phyloP scores from a whole-genome alignment of 208 protist species.

The Trypanosoma melophagium region DNA sequence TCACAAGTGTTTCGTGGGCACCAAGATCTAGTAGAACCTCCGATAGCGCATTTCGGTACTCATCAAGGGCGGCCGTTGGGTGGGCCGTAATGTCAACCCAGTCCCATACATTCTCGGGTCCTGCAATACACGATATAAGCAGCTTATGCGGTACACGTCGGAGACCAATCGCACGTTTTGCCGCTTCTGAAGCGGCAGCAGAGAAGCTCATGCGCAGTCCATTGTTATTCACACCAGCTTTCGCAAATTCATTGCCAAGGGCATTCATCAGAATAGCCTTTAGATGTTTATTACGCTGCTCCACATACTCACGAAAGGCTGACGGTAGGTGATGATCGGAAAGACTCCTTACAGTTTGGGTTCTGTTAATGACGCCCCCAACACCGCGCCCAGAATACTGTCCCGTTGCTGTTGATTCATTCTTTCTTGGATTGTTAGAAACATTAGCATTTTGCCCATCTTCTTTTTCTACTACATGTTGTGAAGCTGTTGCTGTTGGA shows the following conservation, averaged over 20 bases:
- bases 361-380: no score
- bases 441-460: no score
- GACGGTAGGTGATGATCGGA: slow-evolving; percentile 14
- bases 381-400: no score
- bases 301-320: slow-evolving; percentile 17
- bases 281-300: slow-evolving; percentile 36
- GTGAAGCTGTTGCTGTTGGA: no score
- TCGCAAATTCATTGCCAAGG: slow-evolving; percentile 51
- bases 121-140: slow-evolving; percentile 52
- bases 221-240: slow-evolving; percentile 46
- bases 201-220: slow-evolving; percentile 66
- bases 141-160: slow-evolving; percentile 55
- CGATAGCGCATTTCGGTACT: slow-evolving; percentile 58
- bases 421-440: no score
- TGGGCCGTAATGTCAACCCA: slow-evolving; percentile 78
- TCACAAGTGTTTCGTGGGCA: slow-evolving; percentile 52
- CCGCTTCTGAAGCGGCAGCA: slow-evolving; percentile 47
- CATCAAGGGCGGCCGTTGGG: slow-evolving; percentile 55
- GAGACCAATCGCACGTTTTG: slow-evolving; percentile 61
- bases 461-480: no score
- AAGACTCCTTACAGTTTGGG: background rate
- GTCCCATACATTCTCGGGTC: slow-evolving; percentile 31
- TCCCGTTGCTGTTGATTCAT: no score
- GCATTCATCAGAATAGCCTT: slow-evolving; percentile 50
- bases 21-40: slow-evolving; percentile 53